Evolutionary conservation across 1,284 basidiomycete species (phyloP).

Genomic region (Pseudozyma sp.): DNA sequence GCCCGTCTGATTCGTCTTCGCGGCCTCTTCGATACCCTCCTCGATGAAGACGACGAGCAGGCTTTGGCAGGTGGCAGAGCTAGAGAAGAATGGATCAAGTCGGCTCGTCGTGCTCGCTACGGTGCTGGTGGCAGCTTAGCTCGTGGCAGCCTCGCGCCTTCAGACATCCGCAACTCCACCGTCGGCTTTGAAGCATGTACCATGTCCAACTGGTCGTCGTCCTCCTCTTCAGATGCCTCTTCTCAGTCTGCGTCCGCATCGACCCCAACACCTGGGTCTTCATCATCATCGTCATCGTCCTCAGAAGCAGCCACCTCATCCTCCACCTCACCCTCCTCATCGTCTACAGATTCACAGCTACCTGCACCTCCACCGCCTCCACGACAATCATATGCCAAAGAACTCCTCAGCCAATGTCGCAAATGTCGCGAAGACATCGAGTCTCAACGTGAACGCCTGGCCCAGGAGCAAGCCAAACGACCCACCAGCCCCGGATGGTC

Average conservation of each 20-base stretch:
- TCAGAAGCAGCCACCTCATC: constrained; percentile 3
- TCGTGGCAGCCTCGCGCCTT: constrained; percentile 55
- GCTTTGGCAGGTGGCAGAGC: constrained; percentile 66
- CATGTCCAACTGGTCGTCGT: constrained; percentile 7
- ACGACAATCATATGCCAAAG: constrained; percentile 64
- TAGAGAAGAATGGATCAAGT: constrained; percentile 65
- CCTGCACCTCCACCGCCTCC: constrained; percentile 50
- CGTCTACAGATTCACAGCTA: constrained; percentile 20
- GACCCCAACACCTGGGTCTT: background rate
- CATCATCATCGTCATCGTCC: constrained; percentile 12
- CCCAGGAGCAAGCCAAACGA: constrained; percentile 25
- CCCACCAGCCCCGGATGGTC: constrained; percentile 9
- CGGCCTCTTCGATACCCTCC: constrained; percentile 65
- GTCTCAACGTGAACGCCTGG: constrained; percentile 29
- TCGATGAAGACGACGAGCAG: constrained; percentile 62
- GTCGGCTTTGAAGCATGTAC: constrained; percentile 48
- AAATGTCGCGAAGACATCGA: constrained; percentile 61
- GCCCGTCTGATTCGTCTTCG: constrained; percentile 65
- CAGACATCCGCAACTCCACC: constrained; percentile 49
- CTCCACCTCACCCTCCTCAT: constrained; percentile 24
- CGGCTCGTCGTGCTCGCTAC: constrained; percentile 63
- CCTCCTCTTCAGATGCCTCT: constrained; percentile 7
- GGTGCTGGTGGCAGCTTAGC: constrained; percentile 64
- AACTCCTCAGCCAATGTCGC: constrained; percentile 64
- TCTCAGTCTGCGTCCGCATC: constrained; percentile 6